A percentile compares a stretch with the other conserved stretches of the same genome.
Evolutionary conservation across 306 rosid species (phyloP).

Genomic region (Rubus parviflorus): DNA sequence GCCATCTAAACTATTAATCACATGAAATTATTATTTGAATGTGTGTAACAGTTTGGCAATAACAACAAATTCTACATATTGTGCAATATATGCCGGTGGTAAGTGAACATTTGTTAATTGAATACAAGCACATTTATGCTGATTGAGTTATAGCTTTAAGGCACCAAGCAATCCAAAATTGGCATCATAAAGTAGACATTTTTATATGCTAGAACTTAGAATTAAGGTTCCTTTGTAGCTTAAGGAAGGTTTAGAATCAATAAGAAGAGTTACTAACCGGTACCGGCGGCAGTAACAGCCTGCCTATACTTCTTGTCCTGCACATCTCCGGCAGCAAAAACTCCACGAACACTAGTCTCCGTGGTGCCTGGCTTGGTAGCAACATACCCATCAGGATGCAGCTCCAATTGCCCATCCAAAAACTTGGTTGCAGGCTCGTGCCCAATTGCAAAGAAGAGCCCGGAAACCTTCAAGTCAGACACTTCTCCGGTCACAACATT

Average conservation of each 20-base stretch:
- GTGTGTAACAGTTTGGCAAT: not conserved
- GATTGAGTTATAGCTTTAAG: not conserved
- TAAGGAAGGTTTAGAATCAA: not conserved
- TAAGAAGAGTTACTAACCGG: slow-evolving; percentile 42
- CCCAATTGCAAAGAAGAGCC: slow-evolving; percentile 83
- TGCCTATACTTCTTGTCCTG: slow-evolving; percentile 97
- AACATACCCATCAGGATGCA: slow-evolving; percentile 68
- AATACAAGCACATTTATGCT: not conserved
- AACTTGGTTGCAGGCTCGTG: slow-evolving; percentile 89
- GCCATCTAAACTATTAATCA: not conserved
- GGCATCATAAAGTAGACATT: not conserved
- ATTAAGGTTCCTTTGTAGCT: not conserved
- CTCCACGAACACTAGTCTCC: slow-evolving; percentile 63
- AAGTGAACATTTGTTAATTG: not conserved
- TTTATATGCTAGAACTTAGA: too few species aligned
- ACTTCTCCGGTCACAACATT: slow-evolving; percentile 49
- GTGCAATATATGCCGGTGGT: not conserved
- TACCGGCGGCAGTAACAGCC: slow-evolving; percentile 86
- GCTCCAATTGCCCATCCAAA: slow-evolving; percentile 63
- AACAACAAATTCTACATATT: not conserved
- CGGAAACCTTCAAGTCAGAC: slow-evolving; percentile 67
- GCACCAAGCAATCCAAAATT: not conserved
- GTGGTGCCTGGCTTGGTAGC: slow-evolving; percentile 67
- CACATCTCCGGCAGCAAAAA: slow-evolving; percentile 92
- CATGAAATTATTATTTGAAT: not conserved